Evolutionary conservation across 192 early-diverging fungal genomes (phyloP), one percentile per base, ranked within the genome.

Genomic region (Phlyctochytrium arcticum): DNA sequence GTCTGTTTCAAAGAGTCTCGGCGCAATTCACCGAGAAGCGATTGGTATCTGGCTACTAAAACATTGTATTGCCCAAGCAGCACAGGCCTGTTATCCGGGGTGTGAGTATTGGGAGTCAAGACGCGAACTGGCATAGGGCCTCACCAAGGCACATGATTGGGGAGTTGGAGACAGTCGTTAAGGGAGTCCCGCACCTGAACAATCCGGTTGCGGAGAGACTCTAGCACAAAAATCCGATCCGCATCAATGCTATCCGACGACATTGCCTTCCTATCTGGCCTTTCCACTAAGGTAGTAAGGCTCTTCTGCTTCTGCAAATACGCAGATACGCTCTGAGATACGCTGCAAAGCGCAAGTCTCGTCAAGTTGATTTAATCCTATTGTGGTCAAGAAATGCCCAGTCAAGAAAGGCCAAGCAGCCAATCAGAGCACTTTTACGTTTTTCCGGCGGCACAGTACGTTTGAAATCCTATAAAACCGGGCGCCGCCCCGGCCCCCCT

Each of bases 391-490:
- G n/a, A n/a, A n/a, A n/a, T n/a, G n/a, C n/a, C n/a, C n/a, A n/a
- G n/a, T n/a, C n/a, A n/a, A n/a, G n/a, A n/a, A n/a, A n/a, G n/a
- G n/a, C n/a, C n/a, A n/a, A n/a, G n/a, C n/a, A n/a, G n/a, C n/a
- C n/a, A n/a, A n/a, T n/a, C n/a, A n/a, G n/a, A n/a, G n/a, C n/a
- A n/a, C n/a, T n/a, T n/a, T n/a, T n/a, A n/a, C n/a, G n/a, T n/a
- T n/a, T n/a, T n/a, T n/a, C n/a, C n/a, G n/a, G n/a, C n/a, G n/a
- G n/a, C n/a, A n/a, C n/a, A n/a, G n/a, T n/a, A n/a, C n/a, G n/a
- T n/a, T n/a, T n/a, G n/a, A n/a, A n/a, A n/a, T n/a, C 2, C 29
- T 63, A 63, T 63, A 66, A 66, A 66, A 48, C 31, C 37, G 35
- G 35, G 64, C 15, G 53, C 1, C 26, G 27, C 64, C 36, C 64